Conservation (phyloP, 2,329 filamentous ascomycete species). For the Pyricularia sp. region DNA sequence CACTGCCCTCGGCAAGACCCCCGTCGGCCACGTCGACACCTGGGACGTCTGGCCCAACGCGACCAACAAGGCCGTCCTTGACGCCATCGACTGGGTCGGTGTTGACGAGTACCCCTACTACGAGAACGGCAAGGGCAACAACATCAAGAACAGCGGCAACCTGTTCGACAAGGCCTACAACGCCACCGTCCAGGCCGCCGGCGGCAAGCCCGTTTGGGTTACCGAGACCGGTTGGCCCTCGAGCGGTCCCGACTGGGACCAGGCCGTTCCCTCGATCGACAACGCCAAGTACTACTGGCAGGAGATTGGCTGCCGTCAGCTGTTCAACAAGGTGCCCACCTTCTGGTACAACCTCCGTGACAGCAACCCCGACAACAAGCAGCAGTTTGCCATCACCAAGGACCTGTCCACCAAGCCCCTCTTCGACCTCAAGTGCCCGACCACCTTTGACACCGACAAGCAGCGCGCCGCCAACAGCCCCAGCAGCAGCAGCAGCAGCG, state of each 20-base stretch:
- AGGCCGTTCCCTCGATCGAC: conserved; percentile 41
- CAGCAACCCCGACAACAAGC: conserved; percentile 48
- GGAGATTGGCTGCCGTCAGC: conserved; percentile 47
- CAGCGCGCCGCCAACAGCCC: conserved; percentile 11
- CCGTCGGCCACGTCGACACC: conserved; percentile 60
- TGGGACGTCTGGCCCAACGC: conserved; percentile 54
- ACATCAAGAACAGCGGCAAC: conserved; percentile 41
- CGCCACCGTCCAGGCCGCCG: conserved; percentile 32
- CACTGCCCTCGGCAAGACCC: conserved; percentile 32
- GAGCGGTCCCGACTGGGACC: conserved; percentile 40
- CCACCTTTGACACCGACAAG: conserved; percentile 25
- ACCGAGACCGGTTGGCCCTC: conserved; percentile 43
- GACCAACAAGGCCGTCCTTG: conserved; percentile 50
- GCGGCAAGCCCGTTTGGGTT: conserved; percentile 13
- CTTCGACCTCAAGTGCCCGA: conserved; percentile 45
- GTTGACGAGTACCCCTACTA: conserved; percentile 61
- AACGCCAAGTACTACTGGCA: conserved; percentile 59
- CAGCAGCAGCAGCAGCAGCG: conserved; percentile 7
- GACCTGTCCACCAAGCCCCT: conserved; percentile 39
- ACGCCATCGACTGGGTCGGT: conserved; percentile 55
- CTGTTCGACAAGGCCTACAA: conserved; percentile 45
- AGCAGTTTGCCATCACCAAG: conserved; percentile 48
- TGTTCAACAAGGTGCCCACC: conserved; percentile 44
- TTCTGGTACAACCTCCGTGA: conserved; percentile 56
- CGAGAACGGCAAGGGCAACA: conserved; percentile 45